A percentile compares a stretch with the other conserved stretches of the same genome.
Conservation (phyloP, 352 stramenopile genomes). For the Phytophthora citrophthora region DNA sequence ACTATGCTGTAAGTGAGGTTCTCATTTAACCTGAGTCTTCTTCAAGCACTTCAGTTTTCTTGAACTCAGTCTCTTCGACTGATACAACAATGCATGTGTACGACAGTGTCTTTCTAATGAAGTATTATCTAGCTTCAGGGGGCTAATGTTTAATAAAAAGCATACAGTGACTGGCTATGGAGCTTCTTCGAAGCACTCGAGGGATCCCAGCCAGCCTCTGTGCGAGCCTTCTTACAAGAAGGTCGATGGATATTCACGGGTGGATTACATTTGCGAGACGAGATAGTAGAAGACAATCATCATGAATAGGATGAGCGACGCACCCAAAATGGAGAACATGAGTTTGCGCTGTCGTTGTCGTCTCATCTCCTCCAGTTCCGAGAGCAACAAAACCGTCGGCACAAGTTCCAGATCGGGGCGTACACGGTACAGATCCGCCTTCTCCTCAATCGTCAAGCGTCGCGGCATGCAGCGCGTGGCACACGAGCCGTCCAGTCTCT, state of each 20-base stretch:
- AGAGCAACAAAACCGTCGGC: slow-evolving; percentile 63
- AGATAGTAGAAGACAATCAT: slow-evolving; percentile 86
- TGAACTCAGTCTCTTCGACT: too few species aligned
- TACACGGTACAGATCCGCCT: slow-evolving; percentile 71
- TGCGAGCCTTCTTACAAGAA: slow-evolving; percentile 9
- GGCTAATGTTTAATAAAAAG: slow-evolving; percentile 11
- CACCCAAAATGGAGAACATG: slow-evolving; percentile 71
- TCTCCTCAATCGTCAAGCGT: slow-evolving; percentile 79
- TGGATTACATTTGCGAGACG: slow-evolving; percentile 59
- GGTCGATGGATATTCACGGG: slow-evolving; percentile 10
- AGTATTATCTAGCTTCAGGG: slow-evolving; percentile 15
- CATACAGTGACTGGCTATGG: slow-evolving; percentile 19
- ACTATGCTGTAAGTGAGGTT: slow-evolving; percentile 5
- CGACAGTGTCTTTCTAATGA: slow-evolving; percentile 21
- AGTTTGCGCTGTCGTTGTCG: slow-evolving; percentile 68
- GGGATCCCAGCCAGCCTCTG: slow-evolving; percentile 10
- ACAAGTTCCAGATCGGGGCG: slow-evolving; percentile 74
- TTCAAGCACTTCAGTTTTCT: too few species aligned
- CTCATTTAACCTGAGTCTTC: too few species aligned
- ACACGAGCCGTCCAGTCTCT: slow-evolving; percentile 35
- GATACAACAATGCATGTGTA: not conserved
- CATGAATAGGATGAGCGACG: slow-evolving; percentile 72
- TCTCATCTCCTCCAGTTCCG: slow-evolving; percentile 67
- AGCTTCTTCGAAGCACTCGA: not conserved
- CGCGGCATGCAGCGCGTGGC: slow-evolving; percentile 63